Evolutionary conservation across 2,329 filamentous ascomycete genomes (phyloP), one percentile per base, ranked within the genome.

Genomic region (Septoria linicola): DNA sequence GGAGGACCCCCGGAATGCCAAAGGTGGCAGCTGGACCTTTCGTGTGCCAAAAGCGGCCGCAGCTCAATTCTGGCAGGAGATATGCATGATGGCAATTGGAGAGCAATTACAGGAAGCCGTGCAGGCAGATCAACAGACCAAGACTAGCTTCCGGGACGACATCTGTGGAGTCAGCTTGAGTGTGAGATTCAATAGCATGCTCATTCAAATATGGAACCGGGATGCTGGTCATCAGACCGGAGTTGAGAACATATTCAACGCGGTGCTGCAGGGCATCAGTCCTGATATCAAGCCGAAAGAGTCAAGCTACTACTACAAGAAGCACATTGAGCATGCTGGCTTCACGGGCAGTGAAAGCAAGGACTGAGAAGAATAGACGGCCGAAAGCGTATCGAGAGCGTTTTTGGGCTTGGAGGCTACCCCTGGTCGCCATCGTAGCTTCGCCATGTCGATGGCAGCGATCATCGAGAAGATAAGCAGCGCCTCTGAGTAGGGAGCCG

Each of bases 201-300:
- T 96, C 58, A 86, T 96, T 68, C 87, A 88, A 62, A 82, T 97
- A 65, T 97, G 92, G 92, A 93, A 96, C 73, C 88, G 93, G 57
- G 87, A 95, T 65, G 84, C 85, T 17, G 84, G 83, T 54, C 90
- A 93, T 71, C 79, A 88, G 65, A 83, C 81, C 61, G 93, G 89
- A 4, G 81, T 93, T 61, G 83, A 92, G 66, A 81, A 77, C 57
- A 79, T 96, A 53, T 78, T 91, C 41, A 74, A 81, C 56, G 85
- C 82, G 41, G 84, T 96, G 45, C 75, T 95, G 41, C 80, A 84
- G 44, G 82, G 88, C 59, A 75, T 96, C 23, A 85, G 85, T 4
- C 73, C 79, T 1, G 87, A 93, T 66, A 73, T 95, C 59, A 77
- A 77, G 52, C 89, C 89, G 32, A 87, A 86, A 73, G 72, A 72